phyloP scores from a whole-genome alignment of 2,329 filamentous ascomycete genomes.

The Aurifilum marmelostoma region DNA sequence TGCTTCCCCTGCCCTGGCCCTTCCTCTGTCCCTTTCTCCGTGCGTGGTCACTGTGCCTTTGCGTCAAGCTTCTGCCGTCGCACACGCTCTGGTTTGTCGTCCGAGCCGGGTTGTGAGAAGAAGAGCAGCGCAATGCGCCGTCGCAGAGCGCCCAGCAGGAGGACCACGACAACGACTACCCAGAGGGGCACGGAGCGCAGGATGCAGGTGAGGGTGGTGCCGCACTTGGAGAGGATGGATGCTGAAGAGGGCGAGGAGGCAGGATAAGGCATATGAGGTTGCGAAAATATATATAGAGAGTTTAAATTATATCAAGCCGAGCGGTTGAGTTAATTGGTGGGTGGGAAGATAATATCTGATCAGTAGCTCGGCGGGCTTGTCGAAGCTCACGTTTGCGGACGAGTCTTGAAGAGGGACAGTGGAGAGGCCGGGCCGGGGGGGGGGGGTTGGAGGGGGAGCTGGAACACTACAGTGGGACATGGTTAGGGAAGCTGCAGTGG shows the following conservation, averaged over 20 bases:
- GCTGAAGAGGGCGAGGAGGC: slow-evolving; percentile 11
- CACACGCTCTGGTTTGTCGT: neutral
- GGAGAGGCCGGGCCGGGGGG: too few relatives aligned
- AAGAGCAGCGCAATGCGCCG: slow-evolving; percentile 33
- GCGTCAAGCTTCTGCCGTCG: neutral
- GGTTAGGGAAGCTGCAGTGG: too few relatives aligned
- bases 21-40: neutral
- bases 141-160: slow-evolving; percentile 41
- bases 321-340: too few relatives aligned
- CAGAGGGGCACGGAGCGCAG: slow-evolving; percentile 47
- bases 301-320: too few relatives aligned
- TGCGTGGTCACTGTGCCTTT: neutral
- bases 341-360: too few relatives aligned
- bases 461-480: too few relatives aligned
- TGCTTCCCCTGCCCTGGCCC: neutral
- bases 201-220: slow-evolving; percentile 46
- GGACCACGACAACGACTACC: slow-evolving; percentile 43
- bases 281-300: too few relatives aligned
- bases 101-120: neutral
- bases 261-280: slow-evolving; percentile 25
- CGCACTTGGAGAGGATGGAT: slow-evolving; percentile 46
- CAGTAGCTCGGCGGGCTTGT: neutral
- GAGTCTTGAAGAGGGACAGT: too few relatives aligned
- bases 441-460: too few relatives aligned
- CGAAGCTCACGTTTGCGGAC: too few relatives aligned